Evolutionary conservation across 2,329 filamentous ascomycete species (phyloP), one percentile per base, ranked within the genome.

Genomic region (Didymella keratinophila): DNA sequence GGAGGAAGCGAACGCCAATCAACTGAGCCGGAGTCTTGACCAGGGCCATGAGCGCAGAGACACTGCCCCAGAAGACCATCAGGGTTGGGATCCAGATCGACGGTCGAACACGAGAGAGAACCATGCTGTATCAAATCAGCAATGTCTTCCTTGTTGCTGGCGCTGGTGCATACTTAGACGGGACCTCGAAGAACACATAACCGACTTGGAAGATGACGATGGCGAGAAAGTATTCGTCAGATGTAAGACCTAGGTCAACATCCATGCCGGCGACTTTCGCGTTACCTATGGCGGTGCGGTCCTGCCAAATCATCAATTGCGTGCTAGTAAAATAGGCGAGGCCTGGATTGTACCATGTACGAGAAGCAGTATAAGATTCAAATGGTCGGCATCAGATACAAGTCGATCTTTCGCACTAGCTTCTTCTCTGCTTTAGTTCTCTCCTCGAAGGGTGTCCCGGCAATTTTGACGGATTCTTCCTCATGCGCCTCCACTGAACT

Each of bases 181-280:
- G 67, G 11, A 69, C 66, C 42, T 70, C 65, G 5, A 66, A 66
- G 34, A 69, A 59, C 25, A 70, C 65, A 41, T 68, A 69, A 36
- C 66, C 65, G 21, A 69, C 46, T 46, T 67, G 66, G 28, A 68
- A 69, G 8, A 69, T 63, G 14, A 69, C 68, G 14, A 70, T 63
- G 8, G 66, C 62, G 25, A 70, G 62, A 28, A 67, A 68, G 52
- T 70, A 89, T 60, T 88, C 79, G 41, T 87, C 84, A 1, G 84
- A 86, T n/a, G 34, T 61, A 18, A 75, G 58, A 1, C 64, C 56
- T 5, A 69, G 54, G 23, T 69, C 63, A 10, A 25, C 52, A 18
- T 59, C 66, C 42, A 73, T 65, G 21, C 71, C 69, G 25, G 73
- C 71, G 16, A 78, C 70, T 30, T 71, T 71, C 53, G 68, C 78